Base-by-base conservation (phyloP, 495 filamentous ascomycete species). In the Penicillium verhagenii region DNA sequence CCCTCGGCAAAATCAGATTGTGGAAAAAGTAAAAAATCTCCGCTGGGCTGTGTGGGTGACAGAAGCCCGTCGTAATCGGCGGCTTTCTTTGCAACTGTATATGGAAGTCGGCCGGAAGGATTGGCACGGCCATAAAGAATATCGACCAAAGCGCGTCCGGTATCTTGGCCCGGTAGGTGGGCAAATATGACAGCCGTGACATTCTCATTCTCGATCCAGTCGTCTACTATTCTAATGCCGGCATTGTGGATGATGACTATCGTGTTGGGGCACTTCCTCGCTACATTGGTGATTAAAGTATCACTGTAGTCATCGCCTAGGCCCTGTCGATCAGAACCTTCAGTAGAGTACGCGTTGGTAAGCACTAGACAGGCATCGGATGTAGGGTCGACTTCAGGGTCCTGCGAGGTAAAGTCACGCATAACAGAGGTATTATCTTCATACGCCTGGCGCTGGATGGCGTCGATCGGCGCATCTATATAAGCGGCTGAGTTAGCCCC, bases 81-180 rank as follows among this genome's bases (percentile, higher is more conserved):
- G 0, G 82, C 86, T 82, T 85, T 76, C 55, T 86, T 89, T 14
- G 82, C 89, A 52, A 92, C 83, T 2, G 89, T 92, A 68, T 87
- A 92, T 0, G 89, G 88, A 0, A 92, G 71, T 21, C 81, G 82
- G 20, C 89, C 90, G 5, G 83, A 88, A 0, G 89, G 88, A 52
- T 87, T 87, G 24, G 78, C 67, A 50, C 82, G 78, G 8, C 89
- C 89, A 35, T 90, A 86, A 4, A 91, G 70, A n/a, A 93, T 70
- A 58, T 89, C 87, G 3, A 79, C 80, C 0, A 92, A 69, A 1
- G 87, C 80, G 35, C 86, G 85, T n/a, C 88, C 88, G 11, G 80
- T 84, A 58, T 91, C 88, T 63, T 92, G 81, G 26, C 88, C 86
- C 0, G 87, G 89, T 0, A 92, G 73, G 57, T 90, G 83, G 21